A percentile compares a stretch with the other conserved stretches of the same genome.
These are phyloP conservation scores for Phytophthora cryptogea DNA, from an alignment of 352 stramenopile species.

Conservation along the genomic window DNA sequence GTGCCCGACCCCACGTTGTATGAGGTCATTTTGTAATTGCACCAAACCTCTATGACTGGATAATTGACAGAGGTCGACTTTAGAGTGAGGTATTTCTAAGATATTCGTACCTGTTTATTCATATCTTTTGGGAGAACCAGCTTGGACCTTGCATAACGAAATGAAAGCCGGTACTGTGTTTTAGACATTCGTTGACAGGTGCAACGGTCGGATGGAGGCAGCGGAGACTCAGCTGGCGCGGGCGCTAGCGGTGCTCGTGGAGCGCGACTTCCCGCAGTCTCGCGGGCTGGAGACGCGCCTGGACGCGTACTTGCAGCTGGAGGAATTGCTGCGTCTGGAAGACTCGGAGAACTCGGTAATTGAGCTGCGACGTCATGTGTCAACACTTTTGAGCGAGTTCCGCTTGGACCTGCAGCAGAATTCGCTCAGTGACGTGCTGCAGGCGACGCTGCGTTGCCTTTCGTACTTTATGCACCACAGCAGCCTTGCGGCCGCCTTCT, in stretches of 20 bases:
- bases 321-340: conserved; percentile 59
- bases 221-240: conserved; percentile 39
- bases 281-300: conserved; percentile 45
- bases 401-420: conserved; percentile 47
- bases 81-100: too few relatives aligned
- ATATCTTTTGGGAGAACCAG: too few relatives aligned
- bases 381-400: conserved; percentile 46
- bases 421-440: conserved; percentile 23
- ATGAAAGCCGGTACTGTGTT: background rate
- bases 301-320: conserved; percentile 59
- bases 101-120: too few relatives aligned
- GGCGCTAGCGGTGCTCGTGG: conserved; percentile 40
- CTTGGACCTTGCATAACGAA: background rate
- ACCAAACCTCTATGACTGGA: too few relatives aligned
- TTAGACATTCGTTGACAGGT: background rate
- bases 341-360: conserved; percentile 54
- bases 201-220: conserved; percentile 25
- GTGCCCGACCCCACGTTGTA: conserved; percentile 11
- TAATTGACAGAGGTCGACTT: too few relatives aligned
- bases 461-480: conserved; percentile 74
- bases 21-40: too few relatives aligned
- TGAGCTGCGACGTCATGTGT: conserved; percentile 40
- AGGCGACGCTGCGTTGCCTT: conserved; percentile 52
- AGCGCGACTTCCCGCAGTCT: conserved; percentile 39
- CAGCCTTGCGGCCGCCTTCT: conserved; percentile 43